Evolutionary conservation across 2,329 filamentous ascomycete species (phyloP).

Genomic region (Aureobasidium leucospermi): DNA sequence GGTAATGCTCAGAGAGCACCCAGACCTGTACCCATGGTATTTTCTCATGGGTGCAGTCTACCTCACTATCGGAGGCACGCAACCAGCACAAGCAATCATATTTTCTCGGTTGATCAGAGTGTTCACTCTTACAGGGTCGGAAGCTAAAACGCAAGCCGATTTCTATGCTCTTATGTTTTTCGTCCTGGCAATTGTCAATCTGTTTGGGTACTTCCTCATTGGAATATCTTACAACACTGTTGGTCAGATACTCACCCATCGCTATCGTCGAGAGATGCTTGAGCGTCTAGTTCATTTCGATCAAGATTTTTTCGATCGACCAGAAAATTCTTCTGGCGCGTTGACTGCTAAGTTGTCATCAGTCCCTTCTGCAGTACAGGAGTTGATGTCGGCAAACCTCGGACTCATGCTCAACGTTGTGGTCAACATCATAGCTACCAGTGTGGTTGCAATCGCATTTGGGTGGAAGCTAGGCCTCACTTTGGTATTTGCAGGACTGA

Average conservation of each 20-base stretch:
- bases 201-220: conserved; percentile 38
- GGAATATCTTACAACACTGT: conserved; percentile 38
- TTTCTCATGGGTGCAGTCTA: conserved; percentile 22
- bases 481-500: conserved; percentile 27
- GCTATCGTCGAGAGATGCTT: conserved; percentile 30
- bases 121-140: conserved; percentile 36
- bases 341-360: conserved; percentile 36
- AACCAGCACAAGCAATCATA: conserved; percentile 42
- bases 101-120: conserved; percentile 44
- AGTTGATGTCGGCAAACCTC: conserved; percentile 37
- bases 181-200: conserved; percentile 43
- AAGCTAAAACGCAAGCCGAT: conserved; percentile 36
- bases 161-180: conserved; percentile 53
- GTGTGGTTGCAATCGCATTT: conserved; percentile 26
- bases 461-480: conserved; percentile 33
- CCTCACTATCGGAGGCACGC: conserved; percentile 31
- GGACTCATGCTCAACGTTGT: conserved; percentile 45
- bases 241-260: neutral
- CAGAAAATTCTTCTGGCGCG: conserved; percentile 38
- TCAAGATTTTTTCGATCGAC: conserved; percentile 36
- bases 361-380: conserved; percentile 40
- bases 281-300: conserved; percentile 35
- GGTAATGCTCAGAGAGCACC: conserved; percentile 31
- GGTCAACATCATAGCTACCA: conserved; percentile 26
- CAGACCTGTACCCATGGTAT: conserved; percentile 32